Evolutionary conservation across 129 eudicot species (phyloP), one percentile per base, ranked within the genome.

Genomic region (Helichrysum umbraculigerum): DNA sequence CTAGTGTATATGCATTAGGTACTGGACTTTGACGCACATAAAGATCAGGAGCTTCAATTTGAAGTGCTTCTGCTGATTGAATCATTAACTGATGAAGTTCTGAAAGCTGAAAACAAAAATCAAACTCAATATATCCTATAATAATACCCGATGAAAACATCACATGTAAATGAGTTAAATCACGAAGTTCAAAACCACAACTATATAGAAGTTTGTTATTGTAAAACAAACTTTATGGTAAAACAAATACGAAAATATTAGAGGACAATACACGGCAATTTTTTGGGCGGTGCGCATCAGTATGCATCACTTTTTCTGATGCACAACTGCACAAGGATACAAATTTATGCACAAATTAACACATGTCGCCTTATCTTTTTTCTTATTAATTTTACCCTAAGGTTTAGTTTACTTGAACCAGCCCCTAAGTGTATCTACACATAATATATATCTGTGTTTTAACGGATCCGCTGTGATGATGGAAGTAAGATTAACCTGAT

Each of bases 1-100:
- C 98, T 16, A 93, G 76, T 44, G 98, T 93, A 58, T 93, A 93
- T n/a, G 98, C 98, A 79, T 93, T 93, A 34, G 98, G 98, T 59
- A 86, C 87, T 9, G 98, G 97, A 84, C 93, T 93, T 81, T 93
- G 98, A 67, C 97, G 96, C 39, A 93, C 86, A 61, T 91, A 93
- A 44, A 93, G 80, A 81, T 91, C 97, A 82, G 98, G 98, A 56
- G 97, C 86, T 78, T 93, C 97, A 67, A 87, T 83, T 54, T 90
- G 91, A 44, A 93, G 86, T 68, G 82, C 83, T 72, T 78, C 82
- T 37, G 97, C 97, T 68, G 98, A 90, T 78, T 91, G 91, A 20
- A 84, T 73, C 97, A 91, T 93, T 79, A 93, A 75, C n/a, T 86
- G 71, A 78, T 93, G 96, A 74, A 93, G 98, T 81, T 93, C 98